Conservation (phyloP, 345 rosid species). For the Salix caprea region DNA sequence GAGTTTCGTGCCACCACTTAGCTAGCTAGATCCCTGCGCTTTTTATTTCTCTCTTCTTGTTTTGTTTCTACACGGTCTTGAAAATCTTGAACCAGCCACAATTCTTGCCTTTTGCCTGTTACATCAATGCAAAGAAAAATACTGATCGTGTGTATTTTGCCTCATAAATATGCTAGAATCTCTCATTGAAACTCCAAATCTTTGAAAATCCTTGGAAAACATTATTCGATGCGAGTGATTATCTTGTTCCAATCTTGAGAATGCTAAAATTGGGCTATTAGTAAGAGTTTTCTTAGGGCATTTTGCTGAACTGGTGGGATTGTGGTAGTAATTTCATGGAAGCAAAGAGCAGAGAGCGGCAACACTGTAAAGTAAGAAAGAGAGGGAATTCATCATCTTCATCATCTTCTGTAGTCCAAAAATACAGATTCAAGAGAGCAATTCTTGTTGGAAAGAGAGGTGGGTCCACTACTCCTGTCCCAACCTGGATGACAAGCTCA, state of each 20-base stretch:
- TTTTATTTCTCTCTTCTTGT: background rate
- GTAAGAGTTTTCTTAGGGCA: background rate
- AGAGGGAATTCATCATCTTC: constrained; percentile 83
- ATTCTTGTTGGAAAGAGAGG: constrained; percentile 59
- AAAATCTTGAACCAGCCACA: background rate
- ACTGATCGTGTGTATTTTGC: background rate
- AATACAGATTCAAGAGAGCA: constrained; percentile 73
- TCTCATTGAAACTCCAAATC: background rate
- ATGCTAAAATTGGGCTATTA: background rate
- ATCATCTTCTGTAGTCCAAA: constrained; percentile 63
- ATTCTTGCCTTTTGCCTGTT: background rate
- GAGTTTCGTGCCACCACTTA: constrained; percentile 2
- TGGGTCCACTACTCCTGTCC: constrained; percentile 68
- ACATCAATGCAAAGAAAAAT: background rate
- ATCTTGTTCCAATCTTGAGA: background rate
- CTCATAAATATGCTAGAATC: background rate
- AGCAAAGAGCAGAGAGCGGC: constrained; percentile 33
- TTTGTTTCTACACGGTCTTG: background rate
- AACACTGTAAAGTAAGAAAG: constrained; percentile 74
- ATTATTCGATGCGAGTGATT: background rate
- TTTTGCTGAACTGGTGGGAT: background rate
- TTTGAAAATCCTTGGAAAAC: background rate
- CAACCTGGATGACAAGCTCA: constrained; percentile 49
- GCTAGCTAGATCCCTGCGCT: background rate
- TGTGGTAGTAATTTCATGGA: constrained; percentile 17